Conservation (phyloP, 2,329 filamentous ascomycete species). For the Mariannaea elegans region DNA sequence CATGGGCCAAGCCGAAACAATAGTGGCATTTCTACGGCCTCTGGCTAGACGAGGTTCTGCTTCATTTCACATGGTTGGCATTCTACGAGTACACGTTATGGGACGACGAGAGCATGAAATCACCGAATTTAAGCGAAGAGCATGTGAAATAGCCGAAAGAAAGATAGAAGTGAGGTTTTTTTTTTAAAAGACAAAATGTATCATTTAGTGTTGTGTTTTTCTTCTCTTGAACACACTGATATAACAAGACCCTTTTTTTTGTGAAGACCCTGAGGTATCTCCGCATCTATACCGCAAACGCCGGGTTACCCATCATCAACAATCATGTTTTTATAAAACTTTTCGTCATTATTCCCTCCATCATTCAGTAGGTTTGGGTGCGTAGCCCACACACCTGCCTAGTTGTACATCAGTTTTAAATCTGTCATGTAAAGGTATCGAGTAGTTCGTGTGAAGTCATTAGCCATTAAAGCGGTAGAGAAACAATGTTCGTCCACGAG, state of each 20-base stretch:
- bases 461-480: conserved; percentile 39
- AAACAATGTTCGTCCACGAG: neutral
- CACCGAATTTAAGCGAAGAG: neutral
- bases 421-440: conserved; percentile 41
- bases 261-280: conserved; percentile 32
- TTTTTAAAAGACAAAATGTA: conserved; percentile 6
- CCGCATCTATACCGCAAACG: conserved; percentile 36
- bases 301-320: neutral
- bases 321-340: conserved; percentile 18
- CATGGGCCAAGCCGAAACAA: conserved; percentile 45
- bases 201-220: neutral
- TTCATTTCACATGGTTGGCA: conserved; percentile 5
- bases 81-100: neutral
- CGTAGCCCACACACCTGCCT: conserved; percentile 8
- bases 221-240: neutral
- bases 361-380: neutral
- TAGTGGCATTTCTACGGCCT: conserved; percentile 40
- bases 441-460: conserved; percentile 40
- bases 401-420: conserved; percentile 29
- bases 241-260: neutral
- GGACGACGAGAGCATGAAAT: neutral
- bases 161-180: conserved; percentile 13
- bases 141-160: neutral
- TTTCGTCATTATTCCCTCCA: conserved; percentile 12
- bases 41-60: neutral